Evolutionary conservation across 2,329 filamentous ascomycete genomes (phyloP).

Genomic region (Epichloe hybrida): DNA sequence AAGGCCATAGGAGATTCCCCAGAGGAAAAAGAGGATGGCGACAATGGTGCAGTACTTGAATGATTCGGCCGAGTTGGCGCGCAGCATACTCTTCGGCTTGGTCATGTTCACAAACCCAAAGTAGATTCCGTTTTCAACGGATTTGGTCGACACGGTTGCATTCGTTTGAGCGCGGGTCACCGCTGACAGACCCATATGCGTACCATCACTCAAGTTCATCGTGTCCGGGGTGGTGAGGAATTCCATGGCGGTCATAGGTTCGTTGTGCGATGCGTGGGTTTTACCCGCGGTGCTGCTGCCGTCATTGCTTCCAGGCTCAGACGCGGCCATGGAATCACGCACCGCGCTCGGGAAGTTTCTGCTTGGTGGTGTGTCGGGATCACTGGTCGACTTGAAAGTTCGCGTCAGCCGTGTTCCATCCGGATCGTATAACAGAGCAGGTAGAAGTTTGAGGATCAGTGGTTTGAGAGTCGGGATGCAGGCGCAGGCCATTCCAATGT

Average conservation of each 20-base stretch:
- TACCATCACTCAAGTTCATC: constrained; percentile 8
- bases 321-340: background rate
- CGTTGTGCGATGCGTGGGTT: constrained; percentile 10
- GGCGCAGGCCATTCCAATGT: constrained; percentile 77
- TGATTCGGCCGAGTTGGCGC: constrained; percentile 48
- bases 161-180: constrained; percentile 14
- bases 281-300: background rate
- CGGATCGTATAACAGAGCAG: constrained; percentile 40
- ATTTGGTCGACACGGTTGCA: constrained; percentile 22
- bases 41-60: constrained; percentile 62
- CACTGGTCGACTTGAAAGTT: constrained; percentile 15
- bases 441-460: constrained; percentile 53
- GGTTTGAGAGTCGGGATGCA: constrained; percentile 91
- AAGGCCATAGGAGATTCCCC: constrained; percentile 83
- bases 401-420: constrained; percentile 23
- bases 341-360: constrained; percentile 5
- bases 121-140: constrained; percentile 38
- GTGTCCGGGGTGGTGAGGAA: constrained; percentile 32
- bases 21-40: constrained; percentile 71
- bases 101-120: constrained; percentile 68
- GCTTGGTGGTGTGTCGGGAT: constrained; percentile 17
- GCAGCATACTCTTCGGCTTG: constrained; percentile 56
- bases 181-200: constrained; percentile 1
- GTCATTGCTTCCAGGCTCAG: background rate
- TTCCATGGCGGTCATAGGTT: constrained; percentile 26